Percentiles rank a stretch among this genome's conserved stretches.
Evolutionary conservation across 306 rosid genomes (phyloP).

Genomic region (Vachellia collinsii): DNA sequence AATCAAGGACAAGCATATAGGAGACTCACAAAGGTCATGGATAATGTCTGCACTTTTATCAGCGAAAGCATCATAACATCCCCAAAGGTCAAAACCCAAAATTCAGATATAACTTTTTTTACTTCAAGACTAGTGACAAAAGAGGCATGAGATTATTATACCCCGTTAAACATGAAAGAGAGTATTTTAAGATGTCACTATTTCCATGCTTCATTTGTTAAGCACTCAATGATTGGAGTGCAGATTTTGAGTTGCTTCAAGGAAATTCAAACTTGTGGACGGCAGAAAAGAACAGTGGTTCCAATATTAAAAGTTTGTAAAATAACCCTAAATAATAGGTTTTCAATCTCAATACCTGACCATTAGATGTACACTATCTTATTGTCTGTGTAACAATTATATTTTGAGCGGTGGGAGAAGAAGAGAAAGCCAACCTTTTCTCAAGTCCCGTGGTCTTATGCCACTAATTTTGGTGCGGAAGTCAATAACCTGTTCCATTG

Average conservation of each 20-base stretch:
- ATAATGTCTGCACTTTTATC: not conserved
- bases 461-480: conserved; percentile 91
- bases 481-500: conserved; percentile 81
- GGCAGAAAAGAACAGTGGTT: not conserved
- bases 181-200: not conserved
- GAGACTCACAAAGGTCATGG: not conserved
- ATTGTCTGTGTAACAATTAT: conserved; percentile 14
- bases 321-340: not conserved
- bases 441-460: conserved; percentile 80
- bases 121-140: not conserved
- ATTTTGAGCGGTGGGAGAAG: conserved; percentile 6
- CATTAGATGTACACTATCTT: conserved; percentile 20
- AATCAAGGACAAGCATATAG: not conserved
- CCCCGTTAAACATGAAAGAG: conserved; percentile 8
- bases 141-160: conserved; percentile 16
- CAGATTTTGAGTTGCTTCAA: not conserved
- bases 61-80: conserved; percentile 9
- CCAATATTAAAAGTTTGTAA: not conserved
- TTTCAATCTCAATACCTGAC: conserved; percentile 23
- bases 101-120: not conserved
- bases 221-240: not conserved
- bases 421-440: conserved; percentile 64
- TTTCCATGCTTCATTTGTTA: not conserved
- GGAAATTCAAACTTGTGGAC: conserved; percentile 5
- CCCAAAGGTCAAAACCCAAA: conserved; percentile 30